phyloP scores from a whole-genome alignment of 148 eudicot genomes.

The Chenopodium suecicum region DNA sequence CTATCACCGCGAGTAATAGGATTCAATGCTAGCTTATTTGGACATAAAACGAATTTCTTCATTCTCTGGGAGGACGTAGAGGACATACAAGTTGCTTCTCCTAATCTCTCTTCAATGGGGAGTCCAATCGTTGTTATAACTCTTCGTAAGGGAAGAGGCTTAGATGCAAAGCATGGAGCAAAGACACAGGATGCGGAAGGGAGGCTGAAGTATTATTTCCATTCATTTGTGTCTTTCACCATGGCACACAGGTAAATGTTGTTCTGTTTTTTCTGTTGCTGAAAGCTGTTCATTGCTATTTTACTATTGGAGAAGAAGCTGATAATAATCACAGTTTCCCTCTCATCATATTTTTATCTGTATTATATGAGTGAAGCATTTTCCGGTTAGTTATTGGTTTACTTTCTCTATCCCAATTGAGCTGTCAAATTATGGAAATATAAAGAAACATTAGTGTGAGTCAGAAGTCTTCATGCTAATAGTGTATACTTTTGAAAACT shows the following conservation, averaged over 20 bases:
- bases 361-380: neutral
- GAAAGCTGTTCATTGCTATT: neutral
- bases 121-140: conserved; percentile 90
- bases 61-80: conserved; percentile 97
- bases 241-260: conserved; percentile 73
- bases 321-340: neutral
- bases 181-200: conserved; percentile 86
- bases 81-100: conserved; percentile 76
- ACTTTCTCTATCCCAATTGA: neutral
- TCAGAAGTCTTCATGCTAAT: neutral
- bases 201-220: conserved; percentile 87
- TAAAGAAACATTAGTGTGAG: neutral
- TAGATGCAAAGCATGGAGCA: conserved; percentile 94
- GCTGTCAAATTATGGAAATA: neutral
- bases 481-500: neutral
- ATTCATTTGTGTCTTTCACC: conserved; percentile 83
- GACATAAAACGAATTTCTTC: conserved; percentile 92
- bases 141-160: conserved; percentile 79
- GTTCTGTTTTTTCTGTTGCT: neutral
- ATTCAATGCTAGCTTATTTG: conserved; percentile 84
- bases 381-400: neutral
- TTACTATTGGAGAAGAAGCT: neutral
- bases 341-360: neutral
- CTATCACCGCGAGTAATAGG: conserved; percentile 93
- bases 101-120: conserved; percentile 92